A percentile compares a stretch with the other conserved stretches of the same genome.
Conservation (phyloP, 1,284 basidiomycete species). For the Omphalotus olearius region DNA sequence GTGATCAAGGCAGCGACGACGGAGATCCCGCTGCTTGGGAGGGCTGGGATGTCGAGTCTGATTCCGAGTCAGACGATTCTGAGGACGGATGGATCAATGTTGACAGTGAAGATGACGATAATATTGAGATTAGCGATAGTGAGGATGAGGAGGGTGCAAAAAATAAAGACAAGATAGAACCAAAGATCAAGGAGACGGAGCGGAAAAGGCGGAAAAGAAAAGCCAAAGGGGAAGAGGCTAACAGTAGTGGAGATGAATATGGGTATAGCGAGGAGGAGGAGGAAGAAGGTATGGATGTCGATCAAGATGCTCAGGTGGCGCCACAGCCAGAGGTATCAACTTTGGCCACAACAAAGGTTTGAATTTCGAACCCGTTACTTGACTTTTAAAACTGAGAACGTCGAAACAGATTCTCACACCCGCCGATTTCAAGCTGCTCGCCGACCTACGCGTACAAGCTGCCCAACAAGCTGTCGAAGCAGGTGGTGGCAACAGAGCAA, state of each 20-base stretch:
- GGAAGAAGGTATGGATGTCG: conserved; percentile 4
- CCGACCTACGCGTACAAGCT: conserved; percentile 84
- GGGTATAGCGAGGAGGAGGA: conserved; percentile 7
- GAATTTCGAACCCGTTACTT: background rate
- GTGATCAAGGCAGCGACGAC: conserved; percentile 51
- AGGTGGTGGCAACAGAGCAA: conserved; percentile 73
- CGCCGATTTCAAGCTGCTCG: conserved; percentile 92
- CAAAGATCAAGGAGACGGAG: conserved; percentile 23
- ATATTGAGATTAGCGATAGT: conserved; percentile 80
- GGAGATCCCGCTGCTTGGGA: conserved; percentile 81
- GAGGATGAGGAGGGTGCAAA: conserved; percentile 58
- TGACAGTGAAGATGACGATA: conserved; percentile 64
- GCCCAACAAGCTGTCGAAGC: conserved; percentile 71
- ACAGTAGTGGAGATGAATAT: conserved; percentile 3
- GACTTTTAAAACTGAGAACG: conserved; percentile 1
- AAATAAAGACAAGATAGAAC: conserved; percentile 23
- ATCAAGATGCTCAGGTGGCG: conserved; percentile 21
- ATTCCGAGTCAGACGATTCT: conserved; percentile 61
- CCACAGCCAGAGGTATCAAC: conserved; percentile 43
- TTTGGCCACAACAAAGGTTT: conserved; percentile 77
- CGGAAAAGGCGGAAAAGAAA: conserved; percentile 2
- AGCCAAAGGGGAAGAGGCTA: background rate
- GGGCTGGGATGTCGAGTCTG: conserved; percentile 86
- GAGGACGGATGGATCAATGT: conserved; percentile 86
- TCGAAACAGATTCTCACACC: conserved; percentile 86